Base-by-base conservation (phyloP, 164 flowering plant genomes). In the Stephania japonica region DNA sequence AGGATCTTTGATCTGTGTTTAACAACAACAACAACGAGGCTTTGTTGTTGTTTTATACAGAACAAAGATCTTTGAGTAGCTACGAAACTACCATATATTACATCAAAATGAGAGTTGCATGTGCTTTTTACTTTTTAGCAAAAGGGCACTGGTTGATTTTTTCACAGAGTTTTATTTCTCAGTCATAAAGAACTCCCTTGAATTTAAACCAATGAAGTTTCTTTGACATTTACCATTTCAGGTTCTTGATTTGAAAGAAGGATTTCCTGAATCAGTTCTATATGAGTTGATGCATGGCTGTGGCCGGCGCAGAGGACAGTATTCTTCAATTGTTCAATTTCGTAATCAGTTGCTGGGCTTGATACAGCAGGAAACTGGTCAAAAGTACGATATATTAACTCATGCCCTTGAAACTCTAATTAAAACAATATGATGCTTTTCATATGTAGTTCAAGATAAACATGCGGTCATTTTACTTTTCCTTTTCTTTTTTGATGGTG, bases 231-330 rank as follows among this genome's bases (percentile, higher is more conserved):
- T 67, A 47, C 19, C 12, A 62, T 42, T 47, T 65, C 72, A 94
- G 98, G 85, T 86, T 73, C 86, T 94, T 70, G 82, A 82, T 53
- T 7, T 94, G 70, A 85, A 76, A 81, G 83, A 87, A 82, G 94
- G 91, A 42, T 81, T 86, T 76, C 79, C 93, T 63, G 91, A 87
- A 81, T 76, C 78, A 66, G 71, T 92, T 42, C 81, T 94, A 70
- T 79, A 85, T 74, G 97, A 94, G 70, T 42, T 94, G 75, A 75
- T 75, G 4, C 71, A 74, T 70, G 88, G 89, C 9, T 75, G 87
- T 63, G 70, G 70, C 62, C 78, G 80, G 62, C 80, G 85, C 18
- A 78, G 77, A 19, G 86, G 82, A 26, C 81, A 76, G 50, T 73
- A 75, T 76, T 89, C 92, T 70, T 65, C 79, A 14, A 65, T 71